A percentile compares a stretch with the other conserved stretches of the same genome.
These are phyloP conservation scores for Exophiala lecanii-corni DNA, from an alignment of 2,329 filamentous ascomycete genomes.

Conservation along the genomic window DNA sequence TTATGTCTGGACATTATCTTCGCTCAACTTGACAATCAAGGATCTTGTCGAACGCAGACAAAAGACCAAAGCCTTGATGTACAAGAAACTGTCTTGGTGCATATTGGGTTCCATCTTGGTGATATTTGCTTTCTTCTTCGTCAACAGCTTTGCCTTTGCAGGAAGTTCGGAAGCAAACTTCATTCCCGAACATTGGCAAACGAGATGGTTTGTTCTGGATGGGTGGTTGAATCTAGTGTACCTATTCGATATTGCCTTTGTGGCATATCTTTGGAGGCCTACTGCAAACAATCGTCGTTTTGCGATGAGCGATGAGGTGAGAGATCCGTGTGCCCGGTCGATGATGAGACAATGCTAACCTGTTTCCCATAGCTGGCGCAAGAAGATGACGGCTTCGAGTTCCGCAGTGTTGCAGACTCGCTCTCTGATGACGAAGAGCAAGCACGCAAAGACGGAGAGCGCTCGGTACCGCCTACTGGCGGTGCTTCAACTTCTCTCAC, in stretches of 20 bases:
- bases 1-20: constrained; percentile 98
- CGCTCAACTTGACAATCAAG: constrained; percentile 89
- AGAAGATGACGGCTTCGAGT: constrained; percentile 97
- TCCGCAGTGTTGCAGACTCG: constrained; percentile 76
- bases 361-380: constrained; percentile 65
- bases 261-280: constrained; percentile 94
- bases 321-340: constrained; percentile 23
- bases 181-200: constrained; percentile 95
- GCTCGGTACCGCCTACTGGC: constrained; percentile 17
- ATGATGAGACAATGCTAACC: constrained; percentile 4
- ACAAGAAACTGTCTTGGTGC: constrained; percentile 97
- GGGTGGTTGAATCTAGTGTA: constrained; percentile 98
- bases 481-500: constrained; percentile 22
- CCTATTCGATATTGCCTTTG: constrained; percentile 83
- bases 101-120: constrained; percentile 88
- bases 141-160: constrained; percentile 94
- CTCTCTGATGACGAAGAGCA: constrained; percentile 36
- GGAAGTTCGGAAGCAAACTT: constrained; percentile 80
- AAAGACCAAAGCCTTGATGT: constrained; percentile 89
- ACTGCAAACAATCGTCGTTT: constrained; percentile 96
- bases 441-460: constrained; percentile 34
- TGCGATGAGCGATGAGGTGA: constrained; percentile 93
- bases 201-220: constrained; percentile 92
- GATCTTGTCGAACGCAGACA: constrained; percentile 94
- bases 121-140: constrained; percentile 97